These are phyloP conservation scores for Rhynchosporium agropyri DNA, from an alignment of 2,329 filamentous ascomycete species.

Conservation along the genomic window DNA sequence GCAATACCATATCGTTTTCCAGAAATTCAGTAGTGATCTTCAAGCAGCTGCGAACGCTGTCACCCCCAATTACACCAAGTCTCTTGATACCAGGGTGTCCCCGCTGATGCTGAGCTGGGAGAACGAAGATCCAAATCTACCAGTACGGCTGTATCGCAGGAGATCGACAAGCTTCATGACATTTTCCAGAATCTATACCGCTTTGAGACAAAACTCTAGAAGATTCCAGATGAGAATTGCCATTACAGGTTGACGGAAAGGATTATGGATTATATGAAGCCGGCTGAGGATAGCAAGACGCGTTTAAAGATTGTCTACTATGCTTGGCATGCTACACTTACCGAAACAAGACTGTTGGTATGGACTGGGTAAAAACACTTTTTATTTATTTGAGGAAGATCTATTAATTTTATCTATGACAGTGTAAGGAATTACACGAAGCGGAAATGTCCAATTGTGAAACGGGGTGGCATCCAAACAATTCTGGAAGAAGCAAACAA, in stretches of 20 bases:
- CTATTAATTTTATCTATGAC: background rate
- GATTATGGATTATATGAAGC: slow-evolving; percentile 58
- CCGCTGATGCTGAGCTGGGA: slow-evolving; percentile 63
- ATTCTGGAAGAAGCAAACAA: slow-evolving; percentile 59
- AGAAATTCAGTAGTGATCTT: slow-evolving; percentile 45
- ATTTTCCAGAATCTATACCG: slow-evolving; percentile 59
- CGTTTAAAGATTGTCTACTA: slow-evolving; percentile 65
- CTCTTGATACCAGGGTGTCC: slow-evolving; percentile 57
- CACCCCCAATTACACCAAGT: slow-evolving; percentile 58
- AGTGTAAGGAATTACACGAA: slow-evolving; percentile 21
- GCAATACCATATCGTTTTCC: slow-evolving; percentile 27
- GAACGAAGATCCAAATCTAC: slow-evolving; percentile 49
- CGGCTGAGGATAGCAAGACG: slow-evolving; percentile 51
- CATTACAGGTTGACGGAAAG: slow-evolving; percentile 59
- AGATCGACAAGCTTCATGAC: slow-evolving; percentile 55
- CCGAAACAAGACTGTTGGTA: slow-evolving; percentile 58
- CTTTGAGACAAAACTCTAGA: slow-evolving; percentile 59
- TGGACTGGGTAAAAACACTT: slow-evolving; percentile 57
- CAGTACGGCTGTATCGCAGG: slow-evolving; percentile 48
- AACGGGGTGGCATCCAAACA: slow-evolving; percentile 43
- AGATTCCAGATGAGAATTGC: slow-evolving; percentile 58
- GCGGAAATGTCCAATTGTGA: slow-evolving; percentile 22
- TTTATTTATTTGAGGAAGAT: background rate
- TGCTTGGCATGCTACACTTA: slow-evolving; percentile 58
- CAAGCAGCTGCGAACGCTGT: slow-evolving; percentile 67